Base-by-base conservation (phyloP, 1,284 basidiomycete species). In the Sphagnurus paluster region DNA sequence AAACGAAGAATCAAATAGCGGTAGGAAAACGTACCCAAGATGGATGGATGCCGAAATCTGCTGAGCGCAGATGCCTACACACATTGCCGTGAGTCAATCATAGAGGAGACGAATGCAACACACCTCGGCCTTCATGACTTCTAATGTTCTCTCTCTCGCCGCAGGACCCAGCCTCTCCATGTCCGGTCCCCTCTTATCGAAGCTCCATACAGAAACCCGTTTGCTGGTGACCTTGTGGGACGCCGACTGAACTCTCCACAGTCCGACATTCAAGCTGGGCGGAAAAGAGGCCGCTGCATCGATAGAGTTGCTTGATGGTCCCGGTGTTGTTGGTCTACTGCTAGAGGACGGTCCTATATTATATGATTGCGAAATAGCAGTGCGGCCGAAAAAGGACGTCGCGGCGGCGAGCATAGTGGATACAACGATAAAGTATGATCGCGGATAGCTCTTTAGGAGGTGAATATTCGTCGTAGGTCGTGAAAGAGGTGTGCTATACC, bases 61-160 rank as follows among this genome's bases (percentile, higher is more conserved):
- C 91, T 84, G 21, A 98, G 72, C 1, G 93, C 87, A 41, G 89
- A 84, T 3, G 90, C 93, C 93, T 98, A 61, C 14, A 36, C 17
- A 42, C 26, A 14, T 25, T 42, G 10, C 39, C 35, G 47, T 48
- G 24, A 49, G 42, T 33, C 26, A 43, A 50, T 55, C 19, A 43
- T 28, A 23, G 7, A 8, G 7, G 48, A 38, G 33, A 30, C 32
- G 13, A 3, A 20, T 25, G 2, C 24, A 10, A 67, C 76, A 52
- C 61, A 93, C 93, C 84, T 97, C 94, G 37, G 84, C 80, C 67
- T 93, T 95, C 62, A 97, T 66, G 9, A 92, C 81, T 54, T 94
- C 91, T 23, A 95, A 54, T 1, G 84, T 82, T 57, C 77, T 79
- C 41, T 94, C 93, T 64, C 72, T 84, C 39, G 80, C 82, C 25